Conservation (phyloP, 257 asterid species). For the Galeopsis tetrahit region DNA sequence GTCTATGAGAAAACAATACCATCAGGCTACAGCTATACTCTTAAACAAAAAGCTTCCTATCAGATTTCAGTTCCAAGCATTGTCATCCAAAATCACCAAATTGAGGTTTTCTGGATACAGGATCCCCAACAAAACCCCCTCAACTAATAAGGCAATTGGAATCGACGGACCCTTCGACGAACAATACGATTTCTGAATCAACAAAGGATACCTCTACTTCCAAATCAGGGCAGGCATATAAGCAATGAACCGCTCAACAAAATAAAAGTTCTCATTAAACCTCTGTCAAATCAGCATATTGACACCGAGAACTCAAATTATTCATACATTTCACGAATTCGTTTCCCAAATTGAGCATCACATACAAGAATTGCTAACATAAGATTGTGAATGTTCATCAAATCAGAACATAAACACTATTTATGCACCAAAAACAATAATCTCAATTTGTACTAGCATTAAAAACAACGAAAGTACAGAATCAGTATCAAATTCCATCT, state of each 20-base stretch:
- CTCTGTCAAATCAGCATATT: not conserved
- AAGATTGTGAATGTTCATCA: not conserved
- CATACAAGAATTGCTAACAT: not conserved
- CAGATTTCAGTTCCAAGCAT: not conserved
- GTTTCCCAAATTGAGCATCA: not conserved
- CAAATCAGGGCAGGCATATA: not conserved
- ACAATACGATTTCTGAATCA: not conserved
- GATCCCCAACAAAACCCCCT: not conserved
- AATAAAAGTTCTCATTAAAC: not conserved
- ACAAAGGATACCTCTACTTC: not conserved
- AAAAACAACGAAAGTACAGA: conserved; percentile 5
- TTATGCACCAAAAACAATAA: not conserved
- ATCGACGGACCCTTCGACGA: not conserved
- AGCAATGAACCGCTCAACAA: not conserved
- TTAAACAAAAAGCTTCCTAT: not conserved
- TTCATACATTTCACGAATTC: not conserved
- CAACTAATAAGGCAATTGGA: not conserved
- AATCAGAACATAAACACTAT: not conserved
- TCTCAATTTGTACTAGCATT: not conserved
- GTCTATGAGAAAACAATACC: not conserved
- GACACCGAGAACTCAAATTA: not conserved
- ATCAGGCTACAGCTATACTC: not conserved
- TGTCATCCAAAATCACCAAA: not conserved
- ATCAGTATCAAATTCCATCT: not conserved
- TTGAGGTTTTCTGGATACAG: not conserved